phyloP scores from a whole-genome alignment of 176 grass and related monocot species.

The Triticum urartu region DNA sequence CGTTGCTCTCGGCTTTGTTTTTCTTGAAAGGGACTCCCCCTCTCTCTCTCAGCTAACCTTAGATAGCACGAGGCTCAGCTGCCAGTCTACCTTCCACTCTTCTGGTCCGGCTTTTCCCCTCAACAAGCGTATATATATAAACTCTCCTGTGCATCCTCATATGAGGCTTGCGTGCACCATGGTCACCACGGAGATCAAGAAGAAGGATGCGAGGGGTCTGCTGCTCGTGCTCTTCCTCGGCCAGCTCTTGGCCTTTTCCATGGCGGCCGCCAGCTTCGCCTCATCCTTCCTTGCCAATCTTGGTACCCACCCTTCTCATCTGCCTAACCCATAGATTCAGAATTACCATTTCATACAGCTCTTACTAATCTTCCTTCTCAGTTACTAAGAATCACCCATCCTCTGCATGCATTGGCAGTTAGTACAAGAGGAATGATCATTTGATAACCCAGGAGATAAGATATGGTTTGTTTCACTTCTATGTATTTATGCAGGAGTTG shows the following conservation, averaged over 20 bases:
- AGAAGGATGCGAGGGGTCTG: slow-evolving; percentile 47
- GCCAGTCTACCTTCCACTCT: slow-evolving; percentile 27
- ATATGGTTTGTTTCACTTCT: background rate
- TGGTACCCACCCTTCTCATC: too few relatives aligned
- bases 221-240: slow-evolving; percentile 59
- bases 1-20: background rate
- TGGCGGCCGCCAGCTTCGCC: slow-evolving; percentile 64
- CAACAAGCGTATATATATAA: slow-evolving; percentile 12
- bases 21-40: background rate
- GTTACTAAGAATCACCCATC: background rate
- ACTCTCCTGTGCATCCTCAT: slow-evolving; percentile 10
- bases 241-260: slow-evolving; percentile 73
- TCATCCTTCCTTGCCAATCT: slow-evolving; percentile 68
- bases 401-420: background rate
- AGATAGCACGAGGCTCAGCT: slow-evolving; percentile 30
- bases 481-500: slow-evolving; percentile 41
- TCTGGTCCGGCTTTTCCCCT: background rate
- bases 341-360: background rate
- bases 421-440: background rate
- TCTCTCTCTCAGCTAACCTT: background rate
- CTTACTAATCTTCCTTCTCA: background rate
- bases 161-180: background rate
- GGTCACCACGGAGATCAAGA: slow-evolving; percentile 38
- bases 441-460: background rate
- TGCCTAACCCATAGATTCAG: background rate